Base-by-base conservation (phyloP, 2,329 filamentous ascomycete species). In the Trichoderma afroharzianum region DNA sequence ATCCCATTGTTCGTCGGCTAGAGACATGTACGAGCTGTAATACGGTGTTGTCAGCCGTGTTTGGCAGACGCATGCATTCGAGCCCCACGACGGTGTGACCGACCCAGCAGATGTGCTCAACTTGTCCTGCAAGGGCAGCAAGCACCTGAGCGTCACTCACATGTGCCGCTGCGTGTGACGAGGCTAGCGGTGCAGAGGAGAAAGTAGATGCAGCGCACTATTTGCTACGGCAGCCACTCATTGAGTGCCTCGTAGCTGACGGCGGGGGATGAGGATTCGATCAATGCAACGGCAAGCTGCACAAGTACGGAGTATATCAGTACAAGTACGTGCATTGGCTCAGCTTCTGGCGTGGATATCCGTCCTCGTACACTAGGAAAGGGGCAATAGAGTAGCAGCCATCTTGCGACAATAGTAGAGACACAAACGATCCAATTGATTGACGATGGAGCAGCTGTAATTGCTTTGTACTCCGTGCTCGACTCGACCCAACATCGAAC, bases 191-290 rank as follows among this genome's bases (percentile, higher is more conserved):
- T 39, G 36, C 39, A 57, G 50, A 30, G 32, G 63, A n/a, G 30
- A 28, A 58, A 39, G 50, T n/a, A 57, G 53, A 55, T 43, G 58
- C 68, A 57, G 57, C 47, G 58, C 39, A 28, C 59, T 28, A 64
- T 55, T 63, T 26, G 30, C 15, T 24, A 30, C 43, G 47, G 26
- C 43, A 63, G 32, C 69, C 62, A 71, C 62, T 71, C 69, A 67
- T 50, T 55, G 62, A 61, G 28, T 62, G 69, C 69, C 69, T 71
- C 62, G 69, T 71, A 66, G 69, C 69, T 30, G 55, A 62, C n/a
- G 63, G 55, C 32, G 64, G 39, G 57, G 32, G 36, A 3, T 14
- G 70, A 67, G 70, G 70, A 55, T 71, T 61, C 28, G 32, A 59
- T 59, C 18, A 33, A 32, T 59, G 55, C 55, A 59, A 18, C 55